Conservation (phyloP, 2,329 filamentous ascomycete species). For the Keithomyces neogunnii region DNA sequence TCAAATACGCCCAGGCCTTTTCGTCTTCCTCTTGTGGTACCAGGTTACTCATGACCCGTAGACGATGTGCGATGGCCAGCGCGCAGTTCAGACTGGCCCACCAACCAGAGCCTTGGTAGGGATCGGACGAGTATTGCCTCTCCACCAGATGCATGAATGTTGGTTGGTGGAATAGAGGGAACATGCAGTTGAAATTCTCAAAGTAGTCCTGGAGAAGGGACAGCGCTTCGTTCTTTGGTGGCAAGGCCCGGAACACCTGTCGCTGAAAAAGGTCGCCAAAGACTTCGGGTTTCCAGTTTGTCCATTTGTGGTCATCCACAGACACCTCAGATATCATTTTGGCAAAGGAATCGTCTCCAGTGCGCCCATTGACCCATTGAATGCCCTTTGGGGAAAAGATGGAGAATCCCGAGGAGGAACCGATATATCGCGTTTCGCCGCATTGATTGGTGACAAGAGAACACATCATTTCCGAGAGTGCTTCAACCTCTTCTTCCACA, state of each 20-base stretch:
- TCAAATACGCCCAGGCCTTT: conserved; percentile 90
- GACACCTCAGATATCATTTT: conserved; percentile 90
- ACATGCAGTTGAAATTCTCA: conserved; percentile 98
- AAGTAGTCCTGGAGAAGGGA: conserved; percentile 91
- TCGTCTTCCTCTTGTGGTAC: conserved; percentile 86
- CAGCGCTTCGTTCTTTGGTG: conserved; percentile 77
- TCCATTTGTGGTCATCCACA: conserved; percentile 90
- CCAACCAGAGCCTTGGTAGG: conserved; percentile 93
- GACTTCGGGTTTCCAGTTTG: conserved; percentile 96
- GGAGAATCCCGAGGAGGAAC: conserved; percentile 96
- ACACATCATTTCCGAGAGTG: conserved; percentile 97
- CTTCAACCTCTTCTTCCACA: conserved; percentile 65
- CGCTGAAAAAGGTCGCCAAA: conserved; percentile 88
- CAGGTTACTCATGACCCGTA: conserved; percentile 92
- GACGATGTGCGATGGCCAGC: conserved; percentile 82
- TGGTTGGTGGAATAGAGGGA: conserved; percentile 92
- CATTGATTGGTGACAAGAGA: conserved; percentile 91
- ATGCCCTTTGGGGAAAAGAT: conserved; percentile 98
- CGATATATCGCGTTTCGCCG: conserved; percentile 93
- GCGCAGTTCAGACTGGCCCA: conserved; percentile 96
- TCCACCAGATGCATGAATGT: conserved; percentile 98
- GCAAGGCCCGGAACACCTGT: conserved; percentile 73
- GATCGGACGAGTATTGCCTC: conserved; percentile 83
- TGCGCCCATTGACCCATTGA: conserved; percentile 97
- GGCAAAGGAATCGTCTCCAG: conserved; percentile 90